These are phyloP conservation scores for Venturia asperata DNA, from an alignment of 2,329 filamentous ascomycete genomes.

Conservation along the genomic window DNA sequence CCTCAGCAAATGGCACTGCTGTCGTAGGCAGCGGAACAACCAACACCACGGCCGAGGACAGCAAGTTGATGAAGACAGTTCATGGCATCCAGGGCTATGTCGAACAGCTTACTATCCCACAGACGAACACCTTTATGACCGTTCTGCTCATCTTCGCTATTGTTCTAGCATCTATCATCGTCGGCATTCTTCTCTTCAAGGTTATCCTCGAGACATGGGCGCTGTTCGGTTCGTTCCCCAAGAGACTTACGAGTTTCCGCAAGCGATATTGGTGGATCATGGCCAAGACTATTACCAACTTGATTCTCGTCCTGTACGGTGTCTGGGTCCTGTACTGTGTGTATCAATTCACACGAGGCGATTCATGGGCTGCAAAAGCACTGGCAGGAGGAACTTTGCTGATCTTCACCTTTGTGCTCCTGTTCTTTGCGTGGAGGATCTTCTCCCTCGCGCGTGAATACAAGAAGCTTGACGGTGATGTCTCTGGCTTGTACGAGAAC, in stretches of 20 bases:
- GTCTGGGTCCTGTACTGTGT: constrained; percentile 95
- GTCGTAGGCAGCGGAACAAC: constrained; percentile 23
- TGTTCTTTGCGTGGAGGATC: constrained; percentile 78
- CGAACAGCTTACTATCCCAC: constrained; percentile 77
- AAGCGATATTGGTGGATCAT: constrained; percentile 95
- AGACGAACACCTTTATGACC: constrained; percentile 93
- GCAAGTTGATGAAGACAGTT: constrained; percentile 50
- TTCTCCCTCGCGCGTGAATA: constrained; percentile 66
- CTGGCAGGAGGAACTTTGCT: constrained; percentile 75
- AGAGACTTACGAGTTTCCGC: constrained; percentile 73
- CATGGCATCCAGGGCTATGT: constrained; percentile 74
- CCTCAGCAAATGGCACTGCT: constrained; percentile 26
- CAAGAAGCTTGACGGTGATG: constrained; percentile 68
- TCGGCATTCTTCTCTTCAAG: constrained; percentile 83
- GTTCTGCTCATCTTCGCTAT: constrained; percentile 84
- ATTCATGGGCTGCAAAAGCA: constrained; percentile 85
- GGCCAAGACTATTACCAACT: constrained; percentile 76
- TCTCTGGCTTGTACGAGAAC: constrained; percentile 70
- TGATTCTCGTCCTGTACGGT: constrained; percentile 88
- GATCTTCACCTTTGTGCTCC: constrained; percentile 73
- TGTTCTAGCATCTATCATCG: constrained; percentile 72
- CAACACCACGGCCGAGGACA: constrained; percentile 27
- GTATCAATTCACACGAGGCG: constrained; percentile 87
- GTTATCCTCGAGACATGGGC: constrained; percentile 87
- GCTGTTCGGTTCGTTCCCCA: constrained; percentile 78